phyloP scores from a whole-genome alignment of 208 protist genomes.

The Zelonia costaricensis region DNA sequence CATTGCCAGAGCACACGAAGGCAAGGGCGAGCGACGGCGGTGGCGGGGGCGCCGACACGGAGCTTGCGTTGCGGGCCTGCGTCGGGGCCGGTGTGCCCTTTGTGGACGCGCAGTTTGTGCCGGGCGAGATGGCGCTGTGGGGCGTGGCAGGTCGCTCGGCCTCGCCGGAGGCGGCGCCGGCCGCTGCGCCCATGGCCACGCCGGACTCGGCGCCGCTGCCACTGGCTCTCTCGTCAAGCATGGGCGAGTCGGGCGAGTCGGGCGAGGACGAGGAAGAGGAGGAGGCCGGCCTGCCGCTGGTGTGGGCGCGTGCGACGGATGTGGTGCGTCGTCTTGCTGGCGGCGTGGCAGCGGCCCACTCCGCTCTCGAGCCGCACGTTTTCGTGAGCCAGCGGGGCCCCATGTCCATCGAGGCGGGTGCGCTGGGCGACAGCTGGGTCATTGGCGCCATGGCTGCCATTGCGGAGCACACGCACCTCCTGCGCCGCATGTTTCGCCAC shows the following conservation, averaged over 20 bases:
- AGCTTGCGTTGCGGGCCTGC: constrained; percentile 3
- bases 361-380: constrained; percentile 9
- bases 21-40: too few relatives aligned
- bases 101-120: constrained; percentile 33
- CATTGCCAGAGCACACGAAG: too few relatives aligned
- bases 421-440: constrained; percentile 69
- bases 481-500: constrained; percentile 36
- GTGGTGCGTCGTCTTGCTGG: constrained; percentile 1
- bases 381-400: constrained; percentile 11
- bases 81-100: constrained; percentile 25
- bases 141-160: too few relatives aligned
- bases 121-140: constrained; percentile 28
- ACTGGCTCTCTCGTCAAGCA: too few relatives aligned
- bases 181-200: too few relatives aligned
- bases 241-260: constrained; percentile 10
- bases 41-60: not conserved
- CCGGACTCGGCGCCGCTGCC: not conserved
- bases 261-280: not conserved
- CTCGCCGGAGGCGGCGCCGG: too few relatives aligned
- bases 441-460: constrained; percentile 57
- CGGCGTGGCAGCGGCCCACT: not conserved
- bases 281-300: too few relatives aligned
- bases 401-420: constrained; percentile 39
- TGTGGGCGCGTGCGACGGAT: constrained; percentile 6
- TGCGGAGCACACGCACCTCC: constrained; percentile 37